phyloP scores from a whole-genome alignment of 441 rosid genomes.

The Aleurites moluccanus region DNA sequence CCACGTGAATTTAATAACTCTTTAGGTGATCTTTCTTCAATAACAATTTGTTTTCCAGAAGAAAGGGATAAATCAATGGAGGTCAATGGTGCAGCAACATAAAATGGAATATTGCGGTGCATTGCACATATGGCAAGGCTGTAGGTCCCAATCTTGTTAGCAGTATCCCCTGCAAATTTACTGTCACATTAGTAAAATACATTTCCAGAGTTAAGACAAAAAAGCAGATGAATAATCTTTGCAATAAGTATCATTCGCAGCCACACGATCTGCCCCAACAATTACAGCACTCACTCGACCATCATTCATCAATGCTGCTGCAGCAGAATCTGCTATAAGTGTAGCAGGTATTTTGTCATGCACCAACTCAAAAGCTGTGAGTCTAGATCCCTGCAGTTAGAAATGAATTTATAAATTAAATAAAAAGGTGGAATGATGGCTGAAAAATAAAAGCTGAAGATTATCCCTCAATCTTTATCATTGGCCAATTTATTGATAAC shows the following conservation, averaged over 20 bases:
- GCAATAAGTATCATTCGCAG: constrained; percentile 65
- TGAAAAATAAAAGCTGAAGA: constrained; percentile 4
- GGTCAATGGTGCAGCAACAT: constrained; percentile 88
- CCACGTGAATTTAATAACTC: constrained; percentile 71
- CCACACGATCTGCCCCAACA: constrained; percentile 94
- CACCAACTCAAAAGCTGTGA: constrained; percentile 88
- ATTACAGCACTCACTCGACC: constrained; percentile 71
- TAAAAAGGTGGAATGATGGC: background rate
- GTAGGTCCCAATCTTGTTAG: constrained; percentile 96
- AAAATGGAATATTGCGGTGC: constrained; percentile 70
- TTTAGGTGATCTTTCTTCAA: constrained; percentile 77
- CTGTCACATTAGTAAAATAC: background rate
- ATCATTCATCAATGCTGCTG: constrained; percentile 86
- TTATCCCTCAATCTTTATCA: constrained; percentile 2
- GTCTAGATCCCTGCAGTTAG: constrained; percentile 75
- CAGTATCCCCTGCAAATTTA: constrained; percentile 70
- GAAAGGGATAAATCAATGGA: constrained; percentile 75
- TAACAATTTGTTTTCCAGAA: constrained; percentile 68
- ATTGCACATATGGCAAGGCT: constrained; percentile 80
- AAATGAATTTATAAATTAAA: too few species aligned
- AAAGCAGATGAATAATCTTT: constrained; percentile 14
- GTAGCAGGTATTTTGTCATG: constrained; percentile 89
- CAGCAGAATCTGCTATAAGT: constrained; percentile 89
- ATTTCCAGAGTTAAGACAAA: background rate
- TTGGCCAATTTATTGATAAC: background rate